These are phyloP conservation scores for Yamadazyma takamatsuzukensis DNA, from an alignment of 805 yeast genomes.

Conservation along the genomic window DNA sequence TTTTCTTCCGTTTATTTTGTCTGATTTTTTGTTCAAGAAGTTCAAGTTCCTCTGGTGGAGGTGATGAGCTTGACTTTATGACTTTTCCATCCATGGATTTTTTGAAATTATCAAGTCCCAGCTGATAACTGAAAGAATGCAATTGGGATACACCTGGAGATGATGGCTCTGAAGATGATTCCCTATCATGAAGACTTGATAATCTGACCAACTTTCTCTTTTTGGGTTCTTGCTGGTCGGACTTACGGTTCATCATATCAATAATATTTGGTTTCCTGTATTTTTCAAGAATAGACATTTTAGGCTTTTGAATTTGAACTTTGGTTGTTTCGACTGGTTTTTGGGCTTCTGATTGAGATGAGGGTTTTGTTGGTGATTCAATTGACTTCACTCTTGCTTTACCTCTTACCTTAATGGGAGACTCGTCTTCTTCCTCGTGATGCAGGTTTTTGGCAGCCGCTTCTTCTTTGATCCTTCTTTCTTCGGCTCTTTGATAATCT, in stretches of 20 bases:
- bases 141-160: conserved; percentile 4
- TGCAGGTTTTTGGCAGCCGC: conserved; percentile 1
- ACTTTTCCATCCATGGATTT: conserved; percentile 9
- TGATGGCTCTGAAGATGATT: conserved; percentile 4
- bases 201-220: conserved; percentile 37
- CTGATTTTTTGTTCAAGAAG: conserved; percentile 35
- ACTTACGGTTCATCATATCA: conserved; percentile 6
- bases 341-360: conserved; percentile 7
- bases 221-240: conserved; percentile 15
- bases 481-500: conserved; percentile 6
- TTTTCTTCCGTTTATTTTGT: conserved; percentile 24
- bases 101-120: conserved; percentile 4
- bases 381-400: conserved; percentile 21
- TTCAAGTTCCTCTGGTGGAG: conserved; percentile 27
- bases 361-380: conserved; percentile 17
- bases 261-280: conserved; percentile 34
- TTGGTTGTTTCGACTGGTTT: conserved; percentile 39
- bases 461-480: conserved; percentile 4
- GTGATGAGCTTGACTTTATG: conserved; percentile 5
- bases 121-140: conserved; percentile 11
- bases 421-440: conserved; percentile 31
- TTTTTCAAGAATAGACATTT: conserved; percentile 40
- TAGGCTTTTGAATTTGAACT: conserved; percentile 37
- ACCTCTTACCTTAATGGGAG: conserved; percentile 28
- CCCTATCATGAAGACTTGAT: conserved; percentile 14